phyloP scores from a whole-genome alignment of 2,329 filamentous ascomycete species.

The Didymella glomerata region DNA sequence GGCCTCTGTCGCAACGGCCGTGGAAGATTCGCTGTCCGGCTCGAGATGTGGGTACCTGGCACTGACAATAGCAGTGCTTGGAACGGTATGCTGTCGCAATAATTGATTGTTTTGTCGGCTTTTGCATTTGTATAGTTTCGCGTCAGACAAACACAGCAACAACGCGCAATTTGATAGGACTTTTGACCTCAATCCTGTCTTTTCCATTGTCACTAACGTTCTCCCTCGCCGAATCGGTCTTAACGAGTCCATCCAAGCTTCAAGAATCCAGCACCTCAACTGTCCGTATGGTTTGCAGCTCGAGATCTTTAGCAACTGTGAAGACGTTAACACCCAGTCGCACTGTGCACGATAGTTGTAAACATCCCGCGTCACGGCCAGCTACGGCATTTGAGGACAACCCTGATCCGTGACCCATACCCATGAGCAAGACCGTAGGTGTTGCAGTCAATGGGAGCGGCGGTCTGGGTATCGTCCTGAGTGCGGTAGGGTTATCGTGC shows the following conservation, averaged over 20 bases:
- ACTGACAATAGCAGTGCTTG: neutral
- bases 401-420: neutral
- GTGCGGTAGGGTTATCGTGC: neutral
- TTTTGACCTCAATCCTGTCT: neutral
- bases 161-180: neutral
- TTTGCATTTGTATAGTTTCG: neutral
- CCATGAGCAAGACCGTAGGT: neutral
- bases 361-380: too few species aligned
- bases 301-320: neutral
- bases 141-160: neutral
- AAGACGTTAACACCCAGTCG: neutral
- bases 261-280: neutral
- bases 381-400: neutral
- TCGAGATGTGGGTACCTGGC: slow-evolving; percentile 33
- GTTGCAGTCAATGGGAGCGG: neutral
- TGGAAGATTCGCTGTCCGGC: slow-evolving; percentile 13
- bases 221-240: neutral
- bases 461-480: neutral
- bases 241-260: neutral
- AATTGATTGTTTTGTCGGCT: neutral
- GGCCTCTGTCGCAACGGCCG: slow-evolving; percentile 15
- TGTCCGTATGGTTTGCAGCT: neutral
- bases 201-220: neutral
- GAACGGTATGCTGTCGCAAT: slow-evolving; percentile 6
- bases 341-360: neutral